A percentile compares a stretch with the other conserved stretches of the same genome.
phyloP scores from a whole-genome alignment of 2,329 filamentous ascomycete species.

The Epichloe sylvatica region DNA sequence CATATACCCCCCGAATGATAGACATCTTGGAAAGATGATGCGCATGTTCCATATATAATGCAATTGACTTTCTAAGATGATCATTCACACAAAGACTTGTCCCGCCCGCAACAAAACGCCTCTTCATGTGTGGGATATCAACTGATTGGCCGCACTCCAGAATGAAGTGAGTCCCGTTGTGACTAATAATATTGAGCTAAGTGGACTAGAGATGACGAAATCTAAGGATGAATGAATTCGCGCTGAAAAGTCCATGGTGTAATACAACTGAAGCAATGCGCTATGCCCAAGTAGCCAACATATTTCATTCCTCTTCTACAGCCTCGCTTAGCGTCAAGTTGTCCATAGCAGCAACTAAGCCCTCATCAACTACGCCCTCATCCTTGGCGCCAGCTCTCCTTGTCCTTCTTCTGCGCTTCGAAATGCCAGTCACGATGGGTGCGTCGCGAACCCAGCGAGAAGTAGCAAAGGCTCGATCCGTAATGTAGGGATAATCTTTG shows the following conservation, averaged over 20 bases:
- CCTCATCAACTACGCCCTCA: neutral
- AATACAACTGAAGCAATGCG: no score
- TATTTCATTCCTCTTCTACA: neutral
- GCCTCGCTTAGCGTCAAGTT: neutral
- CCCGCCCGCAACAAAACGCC: no score
- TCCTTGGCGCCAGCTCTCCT: conserved; percentile 6
- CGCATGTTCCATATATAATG: neutral
- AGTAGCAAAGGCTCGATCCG: conserved; percentile 55
- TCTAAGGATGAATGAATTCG: no score
- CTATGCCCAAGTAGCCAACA: no score
- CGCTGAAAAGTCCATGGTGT: no score
- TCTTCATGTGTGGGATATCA: no score
- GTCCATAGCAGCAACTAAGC: neutral
- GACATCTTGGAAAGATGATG: neutral
- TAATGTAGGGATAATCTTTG: conserved; percentile 55
- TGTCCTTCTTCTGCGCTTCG: conserved; percentile 24
- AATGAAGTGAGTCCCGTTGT: no score
- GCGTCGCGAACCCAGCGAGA: conserved; percentile 55
- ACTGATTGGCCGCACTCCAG: no score
- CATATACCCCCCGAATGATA: neutral
- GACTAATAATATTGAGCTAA: no score
- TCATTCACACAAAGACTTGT: no score
- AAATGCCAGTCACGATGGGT: conserved; percentile 24
- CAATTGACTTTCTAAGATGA: neutral
- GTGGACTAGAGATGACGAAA: no score